Conservation (phyloP, 768 basidiomycete genomes). For the Suillus weaverae region DNA sequence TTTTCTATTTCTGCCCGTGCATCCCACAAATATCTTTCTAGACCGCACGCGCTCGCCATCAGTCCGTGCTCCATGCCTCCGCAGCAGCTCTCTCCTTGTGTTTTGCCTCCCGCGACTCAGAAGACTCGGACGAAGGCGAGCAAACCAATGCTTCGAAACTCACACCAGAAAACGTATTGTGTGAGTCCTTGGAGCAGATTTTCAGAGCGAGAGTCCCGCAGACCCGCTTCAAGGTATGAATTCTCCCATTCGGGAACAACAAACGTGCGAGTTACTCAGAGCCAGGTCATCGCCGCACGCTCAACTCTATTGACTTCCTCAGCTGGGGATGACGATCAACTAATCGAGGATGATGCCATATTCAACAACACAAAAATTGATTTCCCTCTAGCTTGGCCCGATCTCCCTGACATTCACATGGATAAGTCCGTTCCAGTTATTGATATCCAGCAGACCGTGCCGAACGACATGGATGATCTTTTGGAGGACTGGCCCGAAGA, state of each 20-base stretch:
- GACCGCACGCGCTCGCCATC: slow-evolving; percentile 26
- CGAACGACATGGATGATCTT: slow-evolving; percentile 20
- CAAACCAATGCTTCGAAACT: slow-evolving; percentile 16
- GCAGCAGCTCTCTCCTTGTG: slow-evolving; percentile 29
- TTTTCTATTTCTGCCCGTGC: slow-evolving; percentile 3
- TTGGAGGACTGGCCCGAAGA: slow-evolving; percentile 16
- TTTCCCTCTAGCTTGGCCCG: slow-evolving; percentile 14
- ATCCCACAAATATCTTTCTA: slow-evolving; percentile 16
- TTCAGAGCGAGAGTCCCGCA: slow-evolving; percentile 43
- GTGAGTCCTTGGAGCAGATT: slow-evolving; percentile 43
- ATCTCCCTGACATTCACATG: slow-evolving; percentile 15
- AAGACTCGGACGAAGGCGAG: slow-evolving; percentile 17
- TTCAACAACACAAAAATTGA: slow-evolving; percentile 4
- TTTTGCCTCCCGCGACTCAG: slow-evolving; percentile 9
- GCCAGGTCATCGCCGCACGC: slow-evolving; percentile 16
- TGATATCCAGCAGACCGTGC: slow-evolving; percentile 7
- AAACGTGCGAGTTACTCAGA: slow-evolving; percentile 10
- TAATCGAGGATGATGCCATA: slow-evolving; percentile 18
- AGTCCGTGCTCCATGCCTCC: slow-evolving; percentile 28
- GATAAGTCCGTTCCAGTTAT: slow-evolving; percentile 5
- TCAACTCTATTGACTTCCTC: slow-evolving; percentile 7
- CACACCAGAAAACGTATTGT: slow-evolving; percentile 39
- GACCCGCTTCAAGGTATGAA: slow-evolving; percentile 47
- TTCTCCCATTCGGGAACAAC: slow-evolving; percentile 1
- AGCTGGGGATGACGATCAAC: slow-evolving; percentile 24